Base-by-base conservation (phyloP, 768 basidiomycete species). In the Lactarius tabidus region DNA sequence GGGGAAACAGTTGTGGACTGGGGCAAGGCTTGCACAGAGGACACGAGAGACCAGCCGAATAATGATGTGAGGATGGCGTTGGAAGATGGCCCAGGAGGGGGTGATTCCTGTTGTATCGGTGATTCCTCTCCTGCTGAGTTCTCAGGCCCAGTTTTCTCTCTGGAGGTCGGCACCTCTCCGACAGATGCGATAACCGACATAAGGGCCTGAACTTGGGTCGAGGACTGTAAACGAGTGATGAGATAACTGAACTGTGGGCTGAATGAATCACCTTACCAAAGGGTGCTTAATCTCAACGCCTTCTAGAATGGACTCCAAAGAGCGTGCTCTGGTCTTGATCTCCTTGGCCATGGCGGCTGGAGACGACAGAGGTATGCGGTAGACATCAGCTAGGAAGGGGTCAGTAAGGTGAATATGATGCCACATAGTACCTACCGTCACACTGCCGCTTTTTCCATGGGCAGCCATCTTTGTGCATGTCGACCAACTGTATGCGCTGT, bases 381-480 rank as follows among this genome's bases (percentile, higher is more conserved):
- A 64, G 38, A 45, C 52, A 29, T 63, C 33, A 12, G 60, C 59
- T 66, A 14, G 29, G n/a, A 35, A 33, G 26, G 20, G 1, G 36
- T 69, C 54, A 65, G 64, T 15, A n/a, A 43, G 6, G 9, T 3
- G 12, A 6, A 2, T 26, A 39, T 18, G 29, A 20, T 43, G 15
- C 48, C 20, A 33, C n/a, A 12, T 4, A n/a, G 18, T 15, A 17
- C 33, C 67, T 71, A 93, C 91, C 77, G 74, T 92, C 89, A 69
- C 91, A 93, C 72, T 93, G 92, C 62, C 84, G 82, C 57, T 81
- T 78, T 73, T 84, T 90, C 92, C 92, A 94, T 3, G 92, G 91
- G 71, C 92, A 94, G 0, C 89, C 89, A 53, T 85, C 80, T 74
- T 92, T 92, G 73, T 94, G 92, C 71, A 82, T 81, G 5, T 84